Conservation (phyloP, 768 basidiomycete species). For the Leccinum boreale region DNA sequence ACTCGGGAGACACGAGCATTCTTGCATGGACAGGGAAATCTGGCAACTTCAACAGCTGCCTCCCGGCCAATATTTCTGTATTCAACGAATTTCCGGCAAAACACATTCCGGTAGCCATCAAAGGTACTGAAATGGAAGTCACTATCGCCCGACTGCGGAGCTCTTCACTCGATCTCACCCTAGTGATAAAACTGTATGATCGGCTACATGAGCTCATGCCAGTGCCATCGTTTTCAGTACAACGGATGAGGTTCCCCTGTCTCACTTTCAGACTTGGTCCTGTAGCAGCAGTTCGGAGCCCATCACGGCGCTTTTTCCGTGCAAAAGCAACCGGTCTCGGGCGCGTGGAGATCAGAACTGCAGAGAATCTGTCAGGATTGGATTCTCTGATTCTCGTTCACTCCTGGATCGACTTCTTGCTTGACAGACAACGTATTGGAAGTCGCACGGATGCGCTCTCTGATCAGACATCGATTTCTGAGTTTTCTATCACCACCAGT, state of each 20-base stretch:
- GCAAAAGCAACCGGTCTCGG: background rate
- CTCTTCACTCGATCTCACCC: background rate
- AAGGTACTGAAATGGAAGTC: background rate
- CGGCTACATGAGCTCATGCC: background rate
- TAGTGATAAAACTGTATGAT: background rate
- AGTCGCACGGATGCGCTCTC: background rate
- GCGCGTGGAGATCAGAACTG: background rate
- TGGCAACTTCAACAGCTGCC: background rate
- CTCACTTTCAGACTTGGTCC: background rate
- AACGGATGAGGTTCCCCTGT: background rate
- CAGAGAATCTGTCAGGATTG: background rate
- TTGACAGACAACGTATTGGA: background rate
- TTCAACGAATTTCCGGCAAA: background rate
- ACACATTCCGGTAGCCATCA: background rate
- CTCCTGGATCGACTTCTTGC: background rate
- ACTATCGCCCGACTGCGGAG: background rate
- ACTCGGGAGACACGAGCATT: background rate
- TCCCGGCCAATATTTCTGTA: background rate
- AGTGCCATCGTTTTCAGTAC: background rate
- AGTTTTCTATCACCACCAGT: too few species aligned
- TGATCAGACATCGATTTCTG: too few species aligned
- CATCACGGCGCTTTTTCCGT: background rate
- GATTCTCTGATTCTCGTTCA: background rate
- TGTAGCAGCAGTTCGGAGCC: background rate
- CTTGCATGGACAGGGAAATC: background rate